These are phyloP conservation scores for Globisporangium middletonii DNA, from an alignment of 352 stramenopile species.

Conservation along the genomic window DNA sequence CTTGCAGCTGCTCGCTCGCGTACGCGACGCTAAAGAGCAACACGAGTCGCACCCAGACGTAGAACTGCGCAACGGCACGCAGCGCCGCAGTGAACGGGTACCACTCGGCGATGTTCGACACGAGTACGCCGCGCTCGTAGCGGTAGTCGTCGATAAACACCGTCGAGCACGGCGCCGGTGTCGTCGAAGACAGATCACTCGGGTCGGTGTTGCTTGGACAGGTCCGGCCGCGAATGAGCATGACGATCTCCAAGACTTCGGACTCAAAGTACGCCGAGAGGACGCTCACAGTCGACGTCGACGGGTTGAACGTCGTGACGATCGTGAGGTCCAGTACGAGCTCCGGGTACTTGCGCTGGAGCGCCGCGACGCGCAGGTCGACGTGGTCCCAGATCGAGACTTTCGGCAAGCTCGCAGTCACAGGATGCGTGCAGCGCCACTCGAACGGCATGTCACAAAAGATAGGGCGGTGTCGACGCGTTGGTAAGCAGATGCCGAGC, in stretches of 20 bases:
- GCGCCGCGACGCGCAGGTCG: constrained; percentile 7
- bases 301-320: constrained; percentile 12
- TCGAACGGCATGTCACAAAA: constrained; percentile 14
- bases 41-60: constrained; percentile 40
- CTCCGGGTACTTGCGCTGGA: constrained; percentile 11
- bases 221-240: constrained; percentile 16
- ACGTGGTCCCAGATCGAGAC: constrained; percentile 19
- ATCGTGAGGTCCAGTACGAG: constrained; percentile 14
- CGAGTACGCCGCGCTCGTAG: constrained; percentile 32
- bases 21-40: constrained; percentile 28
- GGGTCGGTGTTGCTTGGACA: neutral
- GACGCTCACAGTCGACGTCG: constrained; percentile 1
- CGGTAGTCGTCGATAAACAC: constrained; percentile 50
- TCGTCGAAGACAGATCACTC: neutral
- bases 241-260: constrained; percentile 22
- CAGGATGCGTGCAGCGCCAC: constrained; percentile 6
- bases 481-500: constrained; percentile 14
- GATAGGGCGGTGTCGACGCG: constrained; percentile 1
- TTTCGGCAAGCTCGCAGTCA: constrained; percentile 7
- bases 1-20: neutral
- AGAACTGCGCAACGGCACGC: constrained; percentile 27
- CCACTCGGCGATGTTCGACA: constrained; percentile 30
- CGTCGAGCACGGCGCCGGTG: constrained; percentile 11
- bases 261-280: constrained; percentile 13
- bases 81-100: constrained; percentile 23